These are phyloP conservation scores for Cordyceps farinosa DNA, from an alignment of 2,329 filamentous ascomycete species.

Conservation along the genomic window DNA sequence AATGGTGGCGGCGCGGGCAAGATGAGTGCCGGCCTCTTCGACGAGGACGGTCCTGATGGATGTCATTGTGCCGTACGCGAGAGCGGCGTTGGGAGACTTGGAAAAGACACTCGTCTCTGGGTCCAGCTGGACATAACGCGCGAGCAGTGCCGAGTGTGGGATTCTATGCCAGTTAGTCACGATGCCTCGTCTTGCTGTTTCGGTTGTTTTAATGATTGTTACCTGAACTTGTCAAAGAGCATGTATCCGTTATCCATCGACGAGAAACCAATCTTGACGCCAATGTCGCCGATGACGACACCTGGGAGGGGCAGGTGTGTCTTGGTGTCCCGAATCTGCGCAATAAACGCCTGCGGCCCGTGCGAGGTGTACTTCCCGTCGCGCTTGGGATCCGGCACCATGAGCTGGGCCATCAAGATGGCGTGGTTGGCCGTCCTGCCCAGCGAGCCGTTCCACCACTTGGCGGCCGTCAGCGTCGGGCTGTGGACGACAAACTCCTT, in stretches of 20 bases:
- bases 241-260: slow-evolving; percentile 82
- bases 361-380: slow-evolving; percentile 35
- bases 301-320: slow-evolving; percentile 67
- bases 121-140: slow-evolving; percentile 67
- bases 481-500: slow-evolving; percentile 74
- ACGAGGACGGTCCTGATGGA: slow-evolving; percentile 73
- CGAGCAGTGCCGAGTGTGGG: slow-evolving; percentile 70
- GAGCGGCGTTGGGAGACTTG: slow-evolving; percentile 60
- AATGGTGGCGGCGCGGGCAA: slow-evolving; percentile 74
- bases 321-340: slow-evolving; percentile 67
- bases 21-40: slow-evolving; percentile 65
- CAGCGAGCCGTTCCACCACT: slow-evolving; percentile 83
- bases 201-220: not conserved
- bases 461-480: slow-evolving; percentile 69
- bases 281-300: slow-evolving; percentile 74
- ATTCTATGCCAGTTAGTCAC: slow-evolving; percentile 41
- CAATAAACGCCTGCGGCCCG: slow-evolving; percentile 75
- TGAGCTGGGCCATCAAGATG: slow-evolving; percentile 74
- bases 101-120: slow-evolving; percentile 65
- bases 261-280: slow-evolving; percentile 75
- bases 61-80: slow-evolving; percentile 73
- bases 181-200: not conserved
- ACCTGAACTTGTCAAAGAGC: slow-evolving; percentile 67
- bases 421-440: slow-evolving; percentile 74
- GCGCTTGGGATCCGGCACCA: slow-evolving; percentile 57